Percentiles rank a stretch among this genome's conserved stretches.
phyloP scores from a whole-genome alignment of 2,329 filamentous ascomycete genomes.

The Hansfordia pulvinata region DNA sequence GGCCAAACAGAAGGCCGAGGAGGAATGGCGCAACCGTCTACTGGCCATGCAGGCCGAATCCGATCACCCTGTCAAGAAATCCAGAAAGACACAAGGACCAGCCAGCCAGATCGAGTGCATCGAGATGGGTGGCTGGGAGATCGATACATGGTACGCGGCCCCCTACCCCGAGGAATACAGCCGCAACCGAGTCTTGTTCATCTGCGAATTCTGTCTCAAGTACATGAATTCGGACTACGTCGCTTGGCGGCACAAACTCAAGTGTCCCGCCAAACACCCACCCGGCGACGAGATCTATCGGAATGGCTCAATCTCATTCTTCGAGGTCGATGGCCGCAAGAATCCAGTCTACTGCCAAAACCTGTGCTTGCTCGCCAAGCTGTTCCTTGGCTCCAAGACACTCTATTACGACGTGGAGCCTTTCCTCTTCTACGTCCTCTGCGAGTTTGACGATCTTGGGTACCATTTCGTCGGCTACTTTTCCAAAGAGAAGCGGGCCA shows the following conservation, averaged over 20 bases:
- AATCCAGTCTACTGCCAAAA: conserved; percentile 99
- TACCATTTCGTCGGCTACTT: conserved; percentile 99
- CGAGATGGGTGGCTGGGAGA: conserved; percentile 94
- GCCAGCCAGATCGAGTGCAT: conserved; percentile 98
- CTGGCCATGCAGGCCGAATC: conserved; percentile 47
- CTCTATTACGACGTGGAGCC: conserved; percentile 97
- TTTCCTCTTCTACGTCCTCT: conserved; percentile 94
- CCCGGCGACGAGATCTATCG: conserved; percentile 97
- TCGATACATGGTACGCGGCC: conserved; percentile 97
- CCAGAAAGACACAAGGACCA: conserved; percentile 67
- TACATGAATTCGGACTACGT: conserved; percentile 99
- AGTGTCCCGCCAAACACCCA: conserved; percentile 91
- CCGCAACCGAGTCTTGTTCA: conserved; percentile 90
- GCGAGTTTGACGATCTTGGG: conserved; percentile 79
- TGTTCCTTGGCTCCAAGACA: conserved; percentile 97
- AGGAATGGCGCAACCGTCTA: conserved; percentile 67
- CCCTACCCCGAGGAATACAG: conserved; percentile 98
- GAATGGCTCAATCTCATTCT: conserved; percentile 81
- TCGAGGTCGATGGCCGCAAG: conserved; percentile 93
- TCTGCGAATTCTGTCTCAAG: conserved; percentile 97
- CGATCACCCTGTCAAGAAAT: conserved; percentile 48
- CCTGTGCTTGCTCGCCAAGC: conserved; percentile 84
- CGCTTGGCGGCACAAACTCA: conserved; percentile 92
- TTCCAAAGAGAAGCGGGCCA: conserved; percentile 92
- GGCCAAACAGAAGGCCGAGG: conserved; percentile 80